Conservation (phyloP, 495 filamentous ascomycete genomes). For the Melanomma pulvis-pyrius region DNA sequence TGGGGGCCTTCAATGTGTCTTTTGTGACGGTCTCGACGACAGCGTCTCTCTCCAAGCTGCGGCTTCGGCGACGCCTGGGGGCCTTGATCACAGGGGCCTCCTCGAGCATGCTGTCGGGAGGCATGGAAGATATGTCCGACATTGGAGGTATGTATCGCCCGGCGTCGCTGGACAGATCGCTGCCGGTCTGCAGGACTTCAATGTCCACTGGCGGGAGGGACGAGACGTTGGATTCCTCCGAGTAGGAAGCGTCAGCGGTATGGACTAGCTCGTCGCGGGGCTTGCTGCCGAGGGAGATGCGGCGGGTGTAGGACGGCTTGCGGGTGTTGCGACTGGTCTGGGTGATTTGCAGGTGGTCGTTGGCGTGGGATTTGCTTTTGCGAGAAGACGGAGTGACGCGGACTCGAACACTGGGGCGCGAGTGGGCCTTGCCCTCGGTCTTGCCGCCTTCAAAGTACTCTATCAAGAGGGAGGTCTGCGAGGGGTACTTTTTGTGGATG, state of each 20-base stretch:
- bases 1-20: slow-evolving; percentile 67
- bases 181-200: slow-evolving; percentile 68
- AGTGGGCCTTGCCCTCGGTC: slow-evolving; percentile 54
- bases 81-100: slow-evolving; percentile 47
- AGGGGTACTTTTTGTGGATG: slow-evolving; percentile 53
- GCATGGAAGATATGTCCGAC: slow-evolving; percentile 90
- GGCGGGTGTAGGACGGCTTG: slow-evolving; percentile 66
- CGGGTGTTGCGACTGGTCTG: slow-evolving; percentile 64
- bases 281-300: slow-evolving; percentile 61
- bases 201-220: slow-evolving; percentile 77
- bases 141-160: slow-evolving; percentile 61
- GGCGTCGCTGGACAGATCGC: slow-evolving; percentile 60
- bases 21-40: slow-evolving; percentile 39
- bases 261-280: slow-evolving; percentile 54
- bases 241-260: slow-evolving; percentile 64
- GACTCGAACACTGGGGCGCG: slow-evolving; percentile 88
- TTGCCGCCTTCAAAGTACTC: slow-evolving; percentile 97
- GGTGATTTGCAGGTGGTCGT: slow-evolving; percentile 81
- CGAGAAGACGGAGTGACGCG: slow-evolving; percentile 81
- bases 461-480: slow-evolving; percentile 92
- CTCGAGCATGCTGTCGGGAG: slow-evolving; percentile 87
- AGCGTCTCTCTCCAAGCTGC: slow-evolving; percentile 57
- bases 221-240: slow-evolving; percentile 73
- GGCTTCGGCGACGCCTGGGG: slow-evolving; percentile 59
- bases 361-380: slow-evolving; percentile 55